A percentile compares a stretch with the other conserved stretches of the same genome.
Evolutionary conservation across 148 eudicot species (phyloP).

Genomic region (Silene latifolia): DNA sequence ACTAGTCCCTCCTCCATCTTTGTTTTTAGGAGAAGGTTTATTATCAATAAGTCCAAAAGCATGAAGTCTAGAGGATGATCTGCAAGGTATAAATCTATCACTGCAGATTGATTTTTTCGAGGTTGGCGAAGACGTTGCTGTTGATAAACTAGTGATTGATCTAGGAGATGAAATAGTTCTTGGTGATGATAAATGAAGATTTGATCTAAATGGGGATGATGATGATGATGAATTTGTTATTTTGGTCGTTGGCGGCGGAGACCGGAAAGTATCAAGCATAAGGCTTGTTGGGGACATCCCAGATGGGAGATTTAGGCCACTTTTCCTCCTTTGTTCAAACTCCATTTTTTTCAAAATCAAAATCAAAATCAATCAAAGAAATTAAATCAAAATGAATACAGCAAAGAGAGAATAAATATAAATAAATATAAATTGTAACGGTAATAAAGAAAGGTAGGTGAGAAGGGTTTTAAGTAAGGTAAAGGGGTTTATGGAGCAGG

Average conservation of each 20-base stretch:
- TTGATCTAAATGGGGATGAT: slow-evolving; percentile 25
- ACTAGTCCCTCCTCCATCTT: slow-evolving; percentile 19
- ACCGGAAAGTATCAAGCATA: slow-evolving; percentile 39
- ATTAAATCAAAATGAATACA: background rate
- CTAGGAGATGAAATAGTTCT: slow-evolving; percentile 66
- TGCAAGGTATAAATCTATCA: slow-evolving; percentile 91
- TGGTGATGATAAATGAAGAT: slow-evolving; percentile 41
- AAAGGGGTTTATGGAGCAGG: background rate
- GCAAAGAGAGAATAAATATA: slow-evolving; percentile 1
- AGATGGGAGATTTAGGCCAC: slow-evolving; percentile 81
- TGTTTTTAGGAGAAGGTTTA: slow-evolving; percentile 50
- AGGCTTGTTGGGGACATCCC: slow-evolving; percentile 67
- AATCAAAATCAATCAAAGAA: too few species aligned
- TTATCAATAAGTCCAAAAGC: slow-evolving; percentile 71
- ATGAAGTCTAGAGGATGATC: slow-evolving; percentile 88
- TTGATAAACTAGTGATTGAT: slow-evolving; percentile 61
- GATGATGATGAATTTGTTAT: slow-evolving; percentile 20
- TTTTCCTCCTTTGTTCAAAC: slow-evolving; percentile 56
- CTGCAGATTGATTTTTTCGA: slow-evolving; percentile 54
- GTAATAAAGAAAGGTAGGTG: slow-evolving; percentile 13
- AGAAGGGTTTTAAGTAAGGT: background rate
- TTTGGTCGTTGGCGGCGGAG: slow-evolving; percentile 25
- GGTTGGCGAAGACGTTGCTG: slow-evolving; percentile 36
- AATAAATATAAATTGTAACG: slow-evolving; percentile 11
- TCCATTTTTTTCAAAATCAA: slow-evolving; percentile 41